Percentiles rank a stretch among this genome's conserved stretches.
phyloP scores from a whole-genome alignment of 1,139 yeast species.

The Suhomyces ambrosiae region DNA sequence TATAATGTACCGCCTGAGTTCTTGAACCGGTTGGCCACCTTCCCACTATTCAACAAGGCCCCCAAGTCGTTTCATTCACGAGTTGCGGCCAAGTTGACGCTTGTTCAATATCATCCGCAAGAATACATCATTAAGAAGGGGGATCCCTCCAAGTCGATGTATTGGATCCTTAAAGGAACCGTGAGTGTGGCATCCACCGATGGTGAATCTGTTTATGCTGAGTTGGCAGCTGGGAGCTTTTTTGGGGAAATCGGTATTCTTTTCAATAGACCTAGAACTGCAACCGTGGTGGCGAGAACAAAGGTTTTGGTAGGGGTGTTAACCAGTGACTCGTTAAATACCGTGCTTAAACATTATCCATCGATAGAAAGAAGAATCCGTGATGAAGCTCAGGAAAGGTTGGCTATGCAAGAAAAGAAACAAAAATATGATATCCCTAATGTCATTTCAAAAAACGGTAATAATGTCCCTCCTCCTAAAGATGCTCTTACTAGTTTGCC shows the following conservation, averaged over 20 bases:
- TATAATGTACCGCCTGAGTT: constrained; percentile 52
- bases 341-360: constrained; percentile 64
- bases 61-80: constrained; percentile 64
- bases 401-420: constrained; percentile 68
- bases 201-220: constrained; percentile 75
- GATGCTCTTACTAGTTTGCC: not conserved
- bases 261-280: constrained; percentile 75
- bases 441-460: constrained; percentile 10
- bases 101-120: constrained; percentile 65
- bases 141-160: constrained; percentile 76
- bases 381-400: constrained; percentile 76
- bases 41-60: constrained; percentile 65
- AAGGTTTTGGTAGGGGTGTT: constrained; percentile 67
- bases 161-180: constrained; percentile 74
- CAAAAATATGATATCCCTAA: constrained; percentile 29
- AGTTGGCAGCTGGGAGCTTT: constrained; percentile 65
- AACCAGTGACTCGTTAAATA: constrained; percentile 62
- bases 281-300: constrained; percentile 74
- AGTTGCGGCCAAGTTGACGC: constrained; percentile 57
- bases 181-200: constrained; percentile 75
- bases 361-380: constrained; percentile 65
- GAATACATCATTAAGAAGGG: constrained; percentile 70
- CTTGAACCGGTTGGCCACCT: constrained; percentile 53
- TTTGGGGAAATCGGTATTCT: constrained; percentile 81
- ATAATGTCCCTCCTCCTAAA: not conserved